Evolutionary conservation across 495 filamentous ascomycete species (phyloP).

Genomic region (Diplogelasinospora grovesii): DNA sequence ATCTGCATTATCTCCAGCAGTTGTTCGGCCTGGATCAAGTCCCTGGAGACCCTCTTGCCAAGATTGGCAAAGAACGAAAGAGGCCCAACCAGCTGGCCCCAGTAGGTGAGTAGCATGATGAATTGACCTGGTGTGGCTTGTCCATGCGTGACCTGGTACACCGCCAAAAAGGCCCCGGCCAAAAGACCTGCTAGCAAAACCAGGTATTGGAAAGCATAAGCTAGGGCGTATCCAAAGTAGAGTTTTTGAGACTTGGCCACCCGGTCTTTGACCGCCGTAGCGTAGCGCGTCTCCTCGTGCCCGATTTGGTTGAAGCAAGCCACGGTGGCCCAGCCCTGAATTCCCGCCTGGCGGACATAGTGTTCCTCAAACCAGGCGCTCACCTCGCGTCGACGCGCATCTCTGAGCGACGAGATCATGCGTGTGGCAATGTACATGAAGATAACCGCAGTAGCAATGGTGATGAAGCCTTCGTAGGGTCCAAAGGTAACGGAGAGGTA

Average conservation of each 20-base stretch:
- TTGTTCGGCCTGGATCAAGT: slow-evolving; percentile 64
- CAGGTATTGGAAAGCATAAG: slow-evolving; percentile 49
- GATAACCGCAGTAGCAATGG: slow-evolving; percentile 51
- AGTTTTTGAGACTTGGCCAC: slow-evolving; percentile 34
- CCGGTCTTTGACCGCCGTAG: slow-evolving; percentile 38
- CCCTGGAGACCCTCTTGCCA: slow-evolving; percentile 50
- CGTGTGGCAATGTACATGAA: slow-evolving; percentile 58
- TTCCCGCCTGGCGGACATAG: slow-evolving; percentile 55
- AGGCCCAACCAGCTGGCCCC: slow-evolving; percentile 56
- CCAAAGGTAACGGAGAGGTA: slow-evolving; percentile 67
- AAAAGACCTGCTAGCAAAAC: slow-evolving; percentile 58
- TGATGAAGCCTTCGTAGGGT: slow-evolving; percentile 66
- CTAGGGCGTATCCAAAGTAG: slow-evolving; percentile 34
- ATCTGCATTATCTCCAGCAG: slow-evolving; percentile 65
- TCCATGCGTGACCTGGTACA: slow-evolving; percentile 55
- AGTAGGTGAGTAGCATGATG: slow-evolving; percentile 65
- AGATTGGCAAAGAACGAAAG: slow-evolving; percentile 57
- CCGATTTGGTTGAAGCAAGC: slow-evolving; percentile 64
- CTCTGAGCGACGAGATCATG: slow-evolving; percentile 39
- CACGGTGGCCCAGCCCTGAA: slow-evolving; percentile 64
- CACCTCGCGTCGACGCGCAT: slow-evolving; percentile 25
- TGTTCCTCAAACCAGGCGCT: slow-evolving; percentile 47
- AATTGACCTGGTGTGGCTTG: slow-evolving; percentile 59
- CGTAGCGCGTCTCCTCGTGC: slow-evolving; percentile 59
- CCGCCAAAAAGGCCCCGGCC: slow-evolving; percentile 58